These are phyloP conservation scores for Pichia insulana DNA, from an alignment of 805 yeast species.

Conservation along the genomic window DNA sequence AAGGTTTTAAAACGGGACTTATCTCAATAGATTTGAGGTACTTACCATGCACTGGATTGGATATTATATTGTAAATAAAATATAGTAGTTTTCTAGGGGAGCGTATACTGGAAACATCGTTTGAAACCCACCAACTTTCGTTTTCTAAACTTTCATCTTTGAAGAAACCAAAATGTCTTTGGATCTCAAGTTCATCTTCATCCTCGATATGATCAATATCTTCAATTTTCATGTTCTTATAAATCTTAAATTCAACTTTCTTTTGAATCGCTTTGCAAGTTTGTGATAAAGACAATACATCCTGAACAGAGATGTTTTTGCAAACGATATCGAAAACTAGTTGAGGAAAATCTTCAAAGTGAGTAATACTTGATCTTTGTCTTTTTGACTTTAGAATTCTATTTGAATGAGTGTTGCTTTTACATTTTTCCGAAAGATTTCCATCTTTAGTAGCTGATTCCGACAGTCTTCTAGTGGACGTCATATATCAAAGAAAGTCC, in stretches of 20 bases:
- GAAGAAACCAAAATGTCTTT: slow-evolving; percentile 11
- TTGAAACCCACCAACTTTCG: slow-evolving; percentile 10
- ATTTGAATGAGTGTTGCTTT: too few relatives aligned
- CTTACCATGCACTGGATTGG: slow-evolving; percentile 8
- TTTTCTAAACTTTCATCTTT: slow-evolving; percentile 11
- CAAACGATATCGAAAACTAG: slow-evolving; percentile 4
- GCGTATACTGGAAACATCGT: slow-evolving; percentile 4
- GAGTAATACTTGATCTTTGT: too few relatives aligned
- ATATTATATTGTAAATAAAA: slow-evolving; percentile 16
- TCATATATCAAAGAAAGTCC: too few relatives aligned
- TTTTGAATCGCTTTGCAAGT: slow-evolving; percentile 4
- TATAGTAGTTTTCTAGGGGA: slow-evolving; percentile 12
- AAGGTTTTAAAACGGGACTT: slow-evolving; percentile 12
- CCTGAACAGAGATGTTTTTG: slow-evolving; percentile 4
- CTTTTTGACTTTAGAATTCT: too few relatives aligned
- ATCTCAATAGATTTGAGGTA: slow-evolving; percentile 12
- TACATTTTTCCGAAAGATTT: neutral
- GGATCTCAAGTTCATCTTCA: slow-evolving; percentile 12
- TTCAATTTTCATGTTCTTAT: slow-evolving; percentile 7
- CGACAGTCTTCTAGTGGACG: slow-evolving; percentile 1
- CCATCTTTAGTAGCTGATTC: neutral
- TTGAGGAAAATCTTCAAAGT: slow-evolving; percentile 6
- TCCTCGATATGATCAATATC: slow-evolving; percentile 7
- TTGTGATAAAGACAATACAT: slow-evolving; percentile 5
- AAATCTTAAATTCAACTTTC: slow-evolving; percentile 4